phyloP scores from a whole-genome alignment of 139 green algal species.

The Marvania coccoides region DNA sequence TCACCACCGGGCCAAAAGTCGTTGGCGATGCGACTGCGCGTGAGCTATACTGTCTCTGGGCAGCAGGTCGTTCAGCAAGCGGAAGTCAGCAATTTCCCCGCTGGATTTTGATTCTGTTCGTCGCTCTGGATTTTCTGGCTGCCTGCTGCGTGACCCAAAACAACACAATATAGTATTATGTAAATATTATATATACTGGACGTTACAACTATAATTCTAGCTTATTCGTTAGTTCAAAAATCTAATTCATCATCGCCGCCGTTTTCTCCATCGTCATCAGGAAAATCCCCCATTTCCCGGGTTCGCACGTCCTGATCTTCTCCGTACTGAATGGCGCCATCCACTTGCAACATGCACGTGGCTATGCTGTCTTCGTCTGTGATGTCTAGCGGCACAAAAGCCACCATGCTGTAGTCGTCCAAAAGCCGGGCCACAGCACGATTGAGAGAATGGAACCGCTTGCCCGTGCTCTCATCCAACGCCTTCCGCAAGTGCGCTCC shows the following conservation, averaged over 20 bases:
- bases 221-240: too few relatives aligned
- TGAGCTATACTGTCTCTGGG: conserved; percentile 43
- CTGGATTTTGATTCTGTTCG: conserved; percentile 34
- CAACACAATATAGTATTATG: too few relatives aligned
- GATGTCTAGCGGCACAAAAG: conserved; percentile 83
- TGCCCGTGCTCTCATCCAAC: conserved; percentile 45
- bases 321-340: conserved; percentile 88
- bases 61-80: conserved; percentile 39
- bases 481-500: conserved; percentile 38
- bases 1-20: conserved; percentile 64
- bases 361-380: conserved; percentile 50
- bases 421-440: conserved; percentile 56
- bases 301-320: conserved; percentile 89
- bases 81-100: conserved; percentile 63
- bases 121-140: not conserved
- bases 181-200: too few relatives aligned
- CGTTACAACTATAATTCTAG: too few relatives aligned
- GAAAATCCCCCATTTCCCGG: conserved; percentile 45
- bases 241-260: not conserved
- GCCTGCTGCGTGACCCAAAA: too few relatives aligned
- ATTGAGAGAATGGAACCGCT: conserved; percentile 63
- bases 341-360: conserved; percentile 69
- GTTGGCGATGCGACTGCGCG: conserved; percentile 72
- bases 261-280: not conserved
- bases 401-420: conserved; percentile 81